These are phyloP conservation scores for Biancaea sappan DNA, from an alignment of 306 rosid genomes.

Conservation along the genomic window DNA sequence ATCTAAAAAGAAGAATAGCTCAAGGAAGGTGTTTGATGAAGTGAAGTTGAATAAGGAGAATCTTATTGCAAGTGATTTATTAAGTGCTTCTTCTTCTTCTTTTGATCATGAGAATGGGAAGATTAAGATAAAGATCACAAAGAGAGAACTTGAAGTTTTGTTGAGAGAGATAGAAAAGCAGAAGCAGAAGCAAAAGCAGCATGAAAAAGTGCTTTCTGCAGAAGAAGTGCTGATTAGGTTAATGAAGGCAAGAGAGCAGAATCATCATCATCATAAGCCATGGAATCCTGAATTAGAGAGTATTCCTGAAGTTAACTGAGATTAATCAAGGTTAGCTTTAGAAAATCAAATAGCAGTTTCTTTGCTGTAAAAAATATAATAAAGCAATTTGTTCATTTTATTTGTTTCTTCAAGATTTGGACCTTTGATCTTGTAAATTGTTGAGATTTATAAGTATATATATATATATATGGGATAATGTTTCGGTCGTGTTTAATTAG, in stretches of 20 bases:
- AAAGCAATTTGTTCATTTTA: background rate
- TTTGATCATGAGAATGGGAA: constrained; percentile 1
- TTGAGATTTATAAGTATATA: too few relatives aligned
- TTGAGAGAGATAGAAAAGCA: constrained; percentile 27
- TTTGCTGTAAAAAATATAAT: background rate
- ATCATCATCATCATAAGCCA: background rate
- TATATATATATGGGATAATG: background rate
- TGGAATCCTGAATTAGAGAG: background rate
- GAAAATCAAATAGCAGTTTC: background rate
- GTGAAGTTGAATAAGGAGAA: constrained; percentile 27
- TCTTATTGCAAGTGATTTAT: background rate
- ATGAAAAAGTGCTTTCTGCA: constrained; percentile 29
- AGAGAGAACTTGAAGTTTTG: constrained; percentile 53
- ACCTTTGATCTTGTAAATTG: background rate
- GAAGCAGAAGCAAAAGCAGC: constrained; percentile 22
- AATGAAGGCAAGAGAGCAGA: background rate
- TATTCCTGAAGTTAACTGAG: background rate
- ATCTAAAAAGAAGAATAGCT: background rate
- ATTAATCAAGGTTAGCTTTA: background rate
- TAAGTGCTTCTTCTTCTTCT: background rate
- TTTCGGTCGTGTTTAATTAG: too few relatives aligned
- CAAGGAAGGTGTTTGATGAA: constrained; percentile 1
- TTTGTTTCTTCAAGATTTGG: background rate
- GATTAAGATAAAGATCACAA: constrained; percentile 62
- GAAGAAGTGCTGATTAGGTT: constrained; percentile 36